A percentile compares a stretch with the other conserved stretches of the same genome.
Evolutionary conservation across 169 alveolate genomes (phyloP).

Genomic region (Eimeria acervulina): DNA sequence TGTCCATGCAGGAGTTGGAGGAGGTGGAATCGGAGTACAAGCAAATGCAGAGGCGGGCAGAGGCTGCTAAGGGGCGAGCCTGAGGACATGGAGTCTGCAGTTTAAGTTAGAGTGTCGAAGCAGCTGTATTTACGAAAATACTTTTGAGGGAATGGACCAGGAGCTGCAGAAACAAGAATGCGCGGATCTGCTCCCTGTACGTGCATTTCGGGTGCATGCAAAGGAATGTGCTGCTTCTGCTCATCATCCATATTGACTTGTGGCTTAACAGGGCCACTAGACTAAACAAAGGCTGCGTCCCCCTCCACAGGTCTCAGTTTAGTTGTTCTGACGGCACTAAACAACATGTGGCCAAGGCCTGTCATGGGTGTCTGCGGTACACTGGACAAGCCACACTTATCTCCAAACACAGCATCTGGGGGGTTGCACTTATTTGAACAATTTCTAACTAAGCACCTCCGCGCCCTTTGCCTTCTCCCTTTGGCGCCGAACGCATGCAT

Average conservation of each 20-base stretch:
- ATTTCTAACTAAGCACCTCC: not conserved
- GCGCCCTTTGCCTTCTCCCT: not conserved
- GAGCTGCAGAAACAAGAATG: not conserved
- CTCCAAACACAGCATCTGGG: not conserved
- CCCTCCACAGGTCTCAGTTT: not conserved
- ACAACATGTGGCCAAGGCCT: not conserved
- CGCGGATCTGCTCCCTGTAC: not conserved
- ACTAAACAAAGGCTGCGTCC: not conserved
- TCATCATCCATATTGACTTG: not conserved
- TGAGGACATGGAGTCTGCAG: not conserved
- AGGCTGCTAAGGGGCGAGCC: slow-evolving; percentile 65
- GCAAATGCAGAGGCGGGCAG: slow-evolving; percentile 67
- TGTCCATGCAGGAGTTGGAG: slow-evolving; percentile 50
- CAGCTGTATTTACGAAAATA: not conserved
- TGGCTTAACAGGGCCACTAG: not conserved
- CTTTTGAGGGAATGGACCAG: not conserved
- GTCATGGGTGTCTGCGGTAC: not conserved
- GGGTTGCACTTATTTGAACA: not conserved
- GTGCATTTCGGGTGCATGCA: too few relatives aligned
- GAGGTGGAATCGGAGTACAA: slow-evolving; percentile 56
- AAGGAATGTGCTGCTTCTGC: not conserved
- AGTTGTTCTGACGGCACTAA: not conserved
- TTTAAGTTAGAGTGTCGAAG: not conserved
- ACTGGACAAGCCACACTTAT: not conserved
- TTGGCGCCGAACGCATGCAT: too few relatives aligned